A percentile compares a stretch with the other conserved stretches of the same genome.
phyloP scores from a whole-genome alignment of 805 yeast species.

The Saturnispora mendoncae region DNA sequence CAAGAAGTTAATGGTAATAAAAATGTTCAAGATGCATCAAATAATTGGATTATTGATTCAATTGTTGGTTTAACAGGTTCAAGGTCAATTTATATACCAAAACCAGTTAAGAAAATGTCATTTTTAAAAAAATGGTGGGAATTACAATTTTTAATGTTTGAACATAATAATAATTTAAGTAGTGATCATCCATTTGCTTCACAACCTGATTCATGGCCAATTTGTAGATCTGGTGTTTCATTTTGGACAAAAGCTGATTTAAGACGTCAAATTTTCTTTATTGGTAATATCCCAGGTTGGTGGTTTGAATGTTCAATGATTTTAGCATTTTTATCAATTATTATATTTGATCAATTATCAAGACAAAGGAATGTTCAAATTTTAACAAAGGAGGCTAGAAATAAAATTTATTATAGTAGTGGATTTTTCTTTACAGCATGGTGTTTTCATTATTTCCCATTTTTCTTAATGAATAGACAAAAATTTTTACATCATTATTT shows the following conservation, averaged over 20 bases:
- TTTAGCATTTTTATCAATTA: conserved; percentile 52
- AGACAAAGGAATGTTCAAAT: conserved; percentile 60
- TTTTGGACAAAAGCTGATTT: conserved; percentile 78
- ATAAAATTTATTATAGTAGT: conserved; percentile 66
- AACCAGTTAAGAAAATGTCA: conserved; percentile 50
- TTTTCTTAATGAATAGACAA: conserved; percentile 87
- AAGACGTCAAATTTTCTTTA: conserved; percentile 73
- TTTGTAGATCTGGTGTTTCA: conserved; percentile 81
- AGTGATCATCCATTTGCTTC: conserved; percentile 95
- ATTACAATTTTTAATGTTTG: conserved; percentile 80
- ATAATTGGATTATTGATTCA: conserved; percentile 68
- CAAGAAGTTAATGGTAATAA: conserved; percentile 95
- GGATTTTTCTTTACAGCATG: conserved; percentile 83
- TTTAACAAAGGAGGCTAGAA: conserved; percentile 52
- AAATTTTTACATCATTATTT: conserved; percentile 88
- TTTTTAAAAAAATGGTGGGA: conserved; percentile 87
- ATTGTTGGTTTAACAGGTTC: conserved; percentile 57
- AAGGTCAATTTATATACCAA: conserved; percentile 59
- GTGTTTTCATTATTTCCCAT: conserved; percentile 84
- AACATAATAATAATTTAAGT: conserved; percentile 79
- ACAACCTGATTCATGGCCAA: conserved; percentile 86
- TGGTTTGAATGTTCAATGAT: conserved; percentile 68
- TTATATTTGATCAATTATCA: conserved; percentile 68
- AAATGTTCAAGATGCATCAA: conserved; percentile 55
- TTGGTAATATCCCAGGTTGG: conserved; percentile 88